Evolutionary conservation across 352 stramenopile genomes (phyloP).

Genomic region (Phytophthora lateralis): DNA sequence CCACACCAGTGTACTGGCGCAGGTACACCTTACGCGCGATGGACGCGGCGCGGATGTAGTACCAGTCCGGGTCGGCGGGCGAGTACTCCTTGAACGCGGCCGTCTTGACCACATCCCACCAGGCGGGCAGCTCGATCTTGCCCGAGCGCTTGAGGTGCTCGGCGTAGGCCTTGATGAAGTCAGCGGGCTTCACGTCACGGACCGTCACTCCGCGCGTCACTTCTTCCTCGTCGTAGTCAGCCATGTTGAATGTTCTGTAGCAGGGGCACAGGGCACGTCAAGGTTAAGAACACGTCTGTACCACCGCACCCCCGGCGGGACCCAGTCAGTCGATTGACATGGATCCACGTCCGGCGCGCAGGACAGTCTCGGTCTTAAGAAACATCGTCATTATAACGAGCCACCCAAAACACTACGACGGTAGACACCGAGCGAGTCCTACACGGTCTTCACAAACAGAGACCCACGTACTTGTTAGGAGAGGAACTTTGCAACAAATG

Average conservation of each 20-base stretch:
- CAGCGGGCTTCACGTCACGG: constrained; percentile 95
- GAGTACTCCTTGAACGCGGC: constrained; percentile 98
- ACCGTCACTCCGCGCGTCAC: constrained; percentile 94
- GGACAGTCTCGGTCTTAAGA: constrained; percentile 92
- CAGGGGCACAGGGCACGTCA: constrained; percentile 12
- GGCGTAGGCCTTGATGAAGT: constrained; percentile 99
- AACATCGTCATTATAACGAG: constrained; percentile 64
- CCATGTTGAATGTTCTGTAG: constrained; percentile 65
- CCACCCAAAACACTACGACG: constrained; percentile 34
- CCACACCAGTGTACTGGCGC: constrained; percentile 95
- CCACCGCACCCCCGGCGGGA: constrained; percentile 67
- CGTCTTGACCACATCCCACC: constrained; percentile 99
- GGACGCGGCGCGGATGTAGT: constrained; percentile 97
- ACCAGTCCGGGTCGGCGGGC: constrained; percentile 98
- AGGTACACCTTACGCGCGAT: constrained; percentile 99
- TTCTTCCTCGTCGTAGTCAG: constrained; percentile 80
- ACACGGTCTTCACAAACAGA: constrained; percentile 23
- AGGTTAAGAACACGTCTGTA: constrained; percentile 93
- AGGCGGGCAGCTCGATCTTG: constrained; percentile 98
- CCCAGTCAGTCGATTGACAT: constrained; percentile 20
- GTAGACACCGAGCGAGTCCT: constrained; percentile 16
- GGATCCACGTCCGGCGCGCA: constrained; percentile 64
- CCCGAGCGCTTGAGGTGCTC: constrained; percentile 99
- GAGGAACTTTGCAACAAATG: constrained; percentile 90
- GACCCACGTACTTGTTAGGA: constrained; percentile 80